These are phyloP conservation scores for Neonectria magnoliae DNA, from an alignment of 2,329 filamentous ascomycete genomes.

Conservation along the genomic window DNA sequence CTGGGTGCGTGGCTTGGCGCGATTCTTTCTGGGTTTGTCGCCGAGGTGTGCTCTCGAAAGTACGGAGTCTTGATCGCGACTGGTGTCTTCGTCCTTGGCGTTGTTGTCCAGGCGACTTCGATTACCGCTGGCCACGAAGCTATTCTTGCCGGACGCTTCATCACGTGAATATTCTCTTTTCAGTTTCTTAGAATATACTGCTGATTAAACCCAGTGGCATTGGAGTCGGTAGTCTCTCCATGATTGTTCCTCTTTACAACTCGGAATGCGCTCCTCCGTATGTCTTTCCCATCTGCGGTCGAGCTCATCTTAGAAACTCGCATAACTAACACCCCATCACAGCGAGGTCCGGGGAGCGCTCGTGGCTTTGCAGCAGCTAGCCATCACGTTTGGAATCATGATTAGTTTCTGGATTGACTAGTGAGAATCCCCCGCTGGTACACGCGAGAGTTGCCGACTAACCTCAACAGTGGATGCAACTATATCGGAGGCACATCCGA, in stretches of 20 bases:
- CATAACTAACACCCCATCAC: neutral
- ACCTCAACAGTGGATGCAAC: slow-evolving; percentile 62
- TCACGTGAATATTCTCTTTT: slow-evolving; percentile 60
- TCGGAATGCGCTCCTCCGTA: slow-evolving; percentile 57
- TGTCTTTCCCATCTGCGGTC: slow-evolving; percentile 13
- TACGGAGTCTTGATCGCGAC: slow-evolving; percentile 74
- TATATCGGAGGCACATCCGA: slow-evolving; percentile 66
- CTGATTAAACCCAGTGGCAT: slow-evolving; percentile 57
- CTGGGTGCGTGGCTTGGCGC: slow-evolving; percentile 82
- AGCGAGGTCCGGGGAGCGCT: slow-evolving; percentile 55
- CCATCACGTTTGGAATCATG: slow-evolving; percentile 72
- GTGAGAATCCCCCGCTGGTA: slow-evolving; percentile 38
- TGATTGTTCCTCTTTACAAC: slow-evolving; percentile 70
- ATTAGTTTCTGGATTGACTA: slow-evolving; percentile 72
- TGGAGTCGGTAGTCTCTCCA: slow-evolving; percentile 74
- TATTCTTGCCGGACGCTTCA: slow-evolving; percentile 77
- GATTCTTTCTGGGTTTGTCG: slow-evolving; percentile 75
- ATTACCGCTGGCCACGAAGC: slow-evolving; percentile 63
- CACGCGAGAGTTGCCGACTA: neutral
- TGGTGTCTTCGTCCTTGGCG: slow-evolving; percentile 74
- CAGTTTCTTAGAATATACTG: rapidly evolving
- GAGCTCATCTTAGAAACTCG: neutral
- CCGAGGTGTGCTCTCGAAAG: slow-evolving; percentile 75
- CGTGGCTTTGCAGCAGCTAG: slow-evolving; percentile 61
- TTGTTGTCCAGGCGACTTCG: slow-evolving; percentile 73